These are phyloP conservation scores for Beauveria rudraprayagi DNA, from an alignment of 2,329 filamentous ascomycete genomes.

Conservation along the genomic window DNA sequence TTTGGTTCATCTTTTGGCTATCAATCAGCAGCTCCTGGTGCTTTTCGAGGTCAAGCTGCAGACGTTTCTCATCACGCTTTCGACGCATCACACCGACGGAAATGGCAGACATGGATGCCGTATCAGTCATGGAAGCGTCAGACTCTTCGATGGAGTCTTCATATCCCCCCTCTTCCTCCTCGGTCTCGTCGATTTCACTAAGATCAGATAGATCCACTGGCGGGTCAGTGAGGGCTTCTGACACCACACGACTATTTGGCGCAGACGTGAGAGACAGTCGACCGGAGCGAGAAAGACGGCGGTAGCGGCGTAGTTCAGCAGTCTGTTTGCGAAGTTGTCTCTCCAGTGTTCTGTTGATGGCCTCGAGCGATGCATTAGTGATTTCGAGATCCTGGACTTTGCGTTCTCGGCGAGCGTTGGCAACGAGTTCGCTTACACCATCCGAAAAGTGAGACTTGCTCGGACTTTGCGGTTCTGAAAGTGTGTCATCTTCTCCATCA, in stretches of 20 bases:
- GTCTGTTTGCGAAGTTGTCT: constrained; percentile 87
- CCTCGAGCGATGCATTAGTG: constrained; percentile 86
- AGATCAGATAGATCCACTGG: constrained; percentile 42
- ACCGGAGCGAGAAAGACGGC: constrained; percentile 76
- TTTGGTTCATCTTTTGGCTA: constrained; percentile 92
- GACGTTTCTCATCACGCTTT: constrained; percentile 69
- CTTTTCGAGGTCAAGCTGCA: constrained; percentile 78
- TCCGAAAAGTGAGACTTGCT: constrained; percentile 50
- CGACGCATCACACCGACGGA: constrained; percentile 45
- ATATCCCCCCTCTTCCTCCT: constrained; percentile 37
- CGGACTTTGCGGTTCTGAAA: constrained; percentile 43
- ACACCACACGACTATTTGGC: constrained; percentile 37
- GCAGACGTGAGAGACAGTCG: constrained; percentile 55
- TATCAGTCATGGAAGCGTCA: constrained; percentile 35
- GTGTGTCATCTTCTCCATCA: constrained; percentile 23
- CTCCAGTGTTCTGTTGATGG: constrained; percentile 90
- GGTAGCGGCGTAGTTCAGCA: constrained; percentile 75
- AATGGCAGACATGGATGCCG: constrained; percentile 24
- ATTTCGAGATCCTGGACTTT: constrained; percentile 97
- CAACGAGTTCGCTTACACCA: constrained; percentile 65
- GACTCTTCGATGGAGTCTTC: constrained; percentile 47
- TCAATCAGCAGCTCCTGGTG: constrained; percentile 84
- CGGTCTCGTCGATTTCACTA: constrained; percentile 37
- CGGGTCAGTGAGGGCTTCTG: constrained; percentile 34
- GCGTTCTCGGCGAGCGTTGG: constrained; percentile 82